Conservation (phyloP, 768 basidiomycete species). For the Podaxis carcinomalis region DNA sequence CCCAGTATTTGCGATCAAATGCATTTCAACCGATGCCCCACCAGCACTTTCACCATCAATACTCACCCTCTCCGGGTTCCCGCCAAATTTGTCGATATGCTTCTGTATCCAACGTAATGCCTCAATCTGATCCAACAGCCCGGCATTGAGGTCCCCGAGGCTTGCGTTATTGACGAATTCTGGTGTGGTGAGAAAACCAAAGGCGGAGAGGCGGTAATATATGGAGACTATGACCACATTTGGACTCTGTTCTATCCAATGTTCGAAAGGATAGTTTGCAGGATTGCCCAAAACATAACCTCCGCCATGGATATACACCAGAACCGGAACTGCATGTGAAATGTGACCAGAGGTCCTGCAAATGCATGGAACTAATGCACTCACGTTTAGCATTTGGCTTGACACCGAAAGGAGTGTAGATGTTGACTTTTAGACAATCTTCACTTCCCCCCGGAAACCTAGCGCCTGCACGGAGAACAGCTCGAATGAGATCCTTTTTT, state of each 20-base stretch:
- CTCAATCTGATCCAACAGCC: constrained; percentile 56
- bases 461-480: constrained; percentile 30
- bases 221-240: constrained; percentile 62
- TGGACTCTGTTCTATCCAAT: constrained; percentile 60
- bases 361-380: constrained; percentile 14
- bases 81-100: constrained; percentile 61
- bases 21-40: constrained; percentile 50
- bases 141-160: constrained; percentile 48
- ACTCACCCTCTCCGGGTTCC: constrained; percentile 51
- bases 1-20: constrained; percentile 40
- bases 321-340: constrained; percentile 34
- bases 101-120: constrained; percentile 62
- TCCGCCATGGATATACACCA: constrained; percentile 49
- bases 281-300: constrained; percentile 61
- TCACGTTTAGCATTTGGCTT: constrained; percentile 43
- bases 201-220: constrained; percentile 59
- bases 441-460: constrained; percentile 62
- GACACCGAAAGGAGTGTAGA: constrained; percentile 51
- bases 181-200: constrained; percentile 58
- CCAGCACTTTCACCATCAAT: constrained; percentile 63
- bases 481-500: not conserved
- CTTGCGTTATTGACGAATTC: constrained; percentile 32
- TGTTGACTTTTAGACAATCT: constrained; percentile 65
- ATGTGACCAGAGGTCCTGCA: not conserved
- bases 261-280: constrained; percentile 60